Conservation (phyloP, 768 basidiomycete genomes). For the Galerina sulciceps region DNA sequence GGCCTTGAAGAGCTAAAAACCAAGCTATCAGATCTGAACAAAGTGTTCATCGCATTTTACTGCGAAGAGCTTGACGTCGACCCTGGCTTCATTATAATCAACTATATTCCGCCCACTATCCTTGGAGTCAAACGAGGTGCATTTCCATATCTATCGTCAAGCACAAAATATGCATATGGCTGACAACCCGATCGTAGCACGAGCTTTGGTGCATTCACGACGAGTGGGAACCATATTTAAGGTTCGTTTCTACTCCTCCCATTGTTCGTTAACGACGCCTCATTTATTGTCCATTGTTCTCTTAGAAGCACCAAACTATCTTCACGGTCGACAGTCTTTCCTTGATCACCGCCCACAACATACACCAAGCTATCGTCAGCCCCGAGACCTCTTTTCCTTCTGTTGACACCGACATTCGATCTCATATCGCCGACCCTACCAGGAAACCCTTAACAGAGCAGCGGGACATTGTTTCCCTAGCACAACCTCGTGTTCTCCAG, state of each 20-base stretch:
- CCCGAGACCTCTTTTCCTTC: conserved; percentile 17
- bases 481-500: conserved; percentile 12
- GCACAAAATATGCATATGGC: conserved; percentile 2
- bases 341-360: conserved; percentile 43
- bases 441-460: conserved; percentile 8
- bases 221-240: conserved; percentile 50
- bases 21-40: conserved; percentile 39
- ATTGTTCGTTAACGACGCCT: conserved; percentile 23
- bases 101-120: conserved; percentile 45
- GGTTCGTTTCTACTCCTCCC: conserved; percentile 31
- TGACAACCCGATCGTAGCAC: conserved; percentile 33
- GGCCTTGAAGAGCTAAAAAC: conserved; percentile 52
- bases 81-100: conserved; percentile 46
- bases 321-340: conserved; percentile 49
- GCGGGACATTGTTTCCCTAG: neutral
- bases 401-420: conserved; percentile 5
- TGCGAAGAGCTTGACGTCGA: conserved; percentile 41
- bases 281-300: conserved; percentile 21
- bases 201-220: conserved; percentile 51
- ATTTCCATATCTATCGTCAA: conserved; percentile 1
- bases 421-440: conserved; percentile 8
- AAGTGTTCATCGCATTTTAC: conserved; percentile 51
- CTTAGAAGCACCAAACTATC: conserved; percentile 47
- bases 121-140: conserved; percentile 38
- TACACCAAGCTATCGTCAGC: conserved; percentile 36